Conservation (phyloP, 225 moss, liverwort and hornwort genomes). For the Straminergon stramineum region DNA sequence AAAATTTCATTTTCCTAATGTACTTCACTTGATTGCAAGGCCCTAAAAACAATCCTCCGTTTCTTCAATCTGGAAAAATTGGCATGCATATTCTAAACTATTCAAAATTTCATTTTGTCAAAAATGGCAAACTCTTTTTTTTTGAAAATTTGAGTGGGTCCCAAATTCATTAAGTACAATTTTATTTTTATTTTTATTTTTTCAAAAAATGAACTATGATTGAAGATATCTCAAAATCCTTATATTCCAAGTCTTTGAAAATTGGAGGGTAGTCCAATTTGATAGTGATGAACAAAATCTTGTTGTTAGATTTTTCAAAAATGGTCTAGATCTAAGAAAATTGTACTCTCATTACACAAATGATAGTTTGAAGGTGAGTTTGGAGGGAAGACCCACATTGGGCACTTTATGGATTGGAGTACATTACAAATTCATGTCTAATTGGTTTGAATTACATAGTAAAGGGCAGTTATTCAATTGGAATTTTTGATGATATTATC, state of each 20-base stretch:
- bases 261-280: not conserved
- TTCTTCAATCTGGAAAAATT: not conserved
- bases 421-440: not conserved
- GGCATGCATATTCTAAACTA: not conserved
- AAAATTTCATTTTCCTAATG: not conserved
- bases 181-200: too few relatives aligned
- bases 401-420: not conserved
- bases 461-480: too few relatives aligned
- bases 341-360: not conserved
- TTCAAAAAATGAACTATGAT: not conserved
- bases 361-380: not conserved
- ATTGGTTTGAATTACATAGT: not conserved
- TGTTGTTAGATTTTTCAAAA: not conserved
- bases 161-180: not conserved
- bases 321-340: not conserved
- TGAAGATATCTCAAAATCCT: not conserved
- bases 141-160: not conserved
- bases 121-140: not conserved
- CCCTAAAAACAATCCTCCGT: too few relatives aligned
- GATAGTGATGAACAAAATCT: accelerated
- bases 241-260: not conserved
- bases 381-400: too few relatives aligned
- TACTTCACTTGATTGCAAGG: not conserved
- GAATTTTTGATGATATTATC: not conserved
- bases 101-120: not conserved